Evolutionary conservation across 768 basidiomycete species (phyloP).

Genomic region (Termitomyces sp.): DNA sequence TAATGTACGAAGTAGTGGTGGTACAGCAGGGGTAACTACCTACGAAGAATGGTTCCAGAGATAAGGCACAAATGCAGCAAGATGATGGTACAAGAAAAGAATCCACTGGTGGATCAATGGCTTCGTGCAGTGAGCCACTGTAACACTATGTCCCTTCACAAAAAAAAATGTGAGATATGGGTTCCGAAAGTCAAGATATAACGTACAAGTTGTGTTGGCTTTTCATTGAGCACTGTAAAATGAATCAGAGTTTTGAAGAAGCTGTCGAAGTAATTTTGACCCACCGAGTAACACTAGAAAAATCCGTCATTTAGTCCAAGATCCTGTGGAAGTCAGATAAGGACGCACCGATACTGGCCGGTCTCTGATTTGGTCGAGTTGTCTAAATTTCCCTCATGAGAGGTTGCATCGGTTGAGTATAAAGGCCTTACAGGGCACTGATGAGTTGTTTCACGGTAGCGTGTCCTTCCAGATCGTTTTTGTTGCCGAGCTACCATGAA

Average conservation of each 20-base stretch:
- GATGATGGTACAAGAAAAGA: constrained; percentile 7
- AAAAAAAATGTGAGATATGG: not conserved
- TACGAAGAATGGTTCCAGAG: not conserved
- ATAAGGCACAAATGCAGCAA: constrained; percentile 3
- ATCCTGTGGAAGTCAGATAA: not conserved
- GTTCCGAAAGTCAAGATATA: not conserved
- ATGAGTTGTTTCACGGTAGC: constrained; percentile 84
- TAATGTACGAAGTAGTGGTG: not conserved
- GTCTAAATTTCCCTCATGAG: constrained; percentile 32
- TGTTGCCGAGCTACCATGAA: constrained; percentile 74
- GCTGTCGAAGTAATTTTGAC: constrained; percentile 17
- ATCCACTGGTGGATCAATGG: constrained; percentile 40
- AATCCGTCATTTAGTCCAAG: not conserved
- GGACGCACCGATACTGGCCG: constrained; percentile 81
- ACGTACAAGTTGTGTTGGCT: constrained; percentile 88
- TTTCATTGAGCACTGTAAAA: constrained; percentile 87
- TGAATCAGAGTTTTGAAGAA: constrained; percentile 3
- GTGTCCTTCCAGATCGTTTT: constrained; percentile 82
- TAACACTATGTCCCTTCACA: constrained; percentile 72
- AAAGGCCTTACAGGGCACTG: constrained; percentile 55
- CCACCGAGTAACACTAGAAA: constrained; percentile 74
- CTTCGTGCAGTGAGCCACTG: constrained; percentile 83
- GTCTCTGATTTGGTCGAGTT: constrained; percentile 77
- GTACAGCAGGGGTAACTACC: constrained; percentile 5
- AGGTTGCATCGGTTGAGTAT: not conserved